Evolutionary conservation across 1,284 basidiomycete species (phyloP).

Genomic region (Trichosporon ovoides): DNA sequence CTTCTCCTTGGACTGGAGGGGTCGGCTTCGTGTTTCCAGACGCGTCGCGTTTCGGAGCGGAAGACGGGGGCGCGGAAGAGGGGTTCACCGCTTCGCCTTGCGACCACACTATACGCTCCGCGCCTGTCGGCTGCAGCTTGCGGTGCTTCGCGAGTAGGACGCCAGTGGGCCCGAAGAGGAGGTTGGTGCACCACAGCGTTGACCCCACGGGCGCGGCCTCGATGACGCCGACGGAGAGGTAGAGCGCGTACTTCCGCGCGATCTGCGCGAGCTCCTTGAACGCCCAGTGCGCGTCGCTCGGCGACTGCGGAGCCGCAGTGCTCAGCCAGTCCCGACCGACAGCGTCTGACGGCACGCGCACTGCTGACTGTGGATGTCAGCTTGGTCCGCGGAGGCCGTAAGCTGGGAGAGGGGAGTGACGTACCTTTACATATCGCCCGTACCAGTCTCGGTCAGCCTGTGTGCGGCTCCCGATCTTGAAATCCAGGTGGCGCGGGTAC

Average conservation of each 20-base stretch:
- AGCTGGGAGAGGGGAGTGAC: no score
- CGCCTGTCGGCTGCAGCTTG: slow-evolving; percentile 67
- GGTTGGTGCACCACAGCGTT: slow-evolving; percentile 64
- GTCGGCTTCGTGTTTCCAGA: slow-evolving; percentile 10
- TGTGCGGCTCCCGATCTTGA: slow-evolving; percentile 29
- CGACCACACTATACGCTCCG: slow-evolving; percentile 66
- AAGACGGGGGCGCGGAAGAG: background rate
- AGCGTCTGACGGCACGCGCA: slow-evolving; percentile 21
- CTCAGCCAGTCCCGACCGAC: slow-evolving; percentile 24
- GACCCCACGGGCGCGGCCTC: slow-evolving; percentile 57
- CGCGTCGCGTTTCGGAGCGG: slow-evolving; percentile 33
- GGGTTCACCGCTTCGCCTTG: slow-evolving; percentile 49
- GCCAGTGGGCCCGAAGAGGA: slow-evolving; percentile 60
- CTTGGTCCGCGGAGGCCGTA: no score
- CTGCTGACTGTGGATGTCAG: slow-evolving; percentile 20
- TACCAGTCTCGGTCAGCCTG: slow-evolving; percentile 36
- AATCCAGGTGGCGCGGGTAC: slow-evolving; percentile 42
- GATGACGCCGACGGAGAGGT: slow-evolving; percentile 63
- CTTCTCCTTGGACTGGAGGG: slow-evolving; percentile 11
- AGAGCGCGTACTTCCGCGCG: slow-evolving; percentile 43
- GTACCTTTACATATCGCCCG: slow-evolving; percentile 48
- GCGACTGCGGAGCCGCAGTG: slow-evolving; percentile 5
- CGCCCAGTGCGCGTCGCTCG: slow-evolving; percentile 19
- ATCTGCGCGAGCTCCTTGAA: slow-evolving; percentile 24
- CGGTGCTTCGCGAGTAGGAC: slow-evolving; percentile 62